Evolutionary conservation across 78 protist species (phyloP).

Genomic region (Mastigamoeba balamuthi): DNA sequence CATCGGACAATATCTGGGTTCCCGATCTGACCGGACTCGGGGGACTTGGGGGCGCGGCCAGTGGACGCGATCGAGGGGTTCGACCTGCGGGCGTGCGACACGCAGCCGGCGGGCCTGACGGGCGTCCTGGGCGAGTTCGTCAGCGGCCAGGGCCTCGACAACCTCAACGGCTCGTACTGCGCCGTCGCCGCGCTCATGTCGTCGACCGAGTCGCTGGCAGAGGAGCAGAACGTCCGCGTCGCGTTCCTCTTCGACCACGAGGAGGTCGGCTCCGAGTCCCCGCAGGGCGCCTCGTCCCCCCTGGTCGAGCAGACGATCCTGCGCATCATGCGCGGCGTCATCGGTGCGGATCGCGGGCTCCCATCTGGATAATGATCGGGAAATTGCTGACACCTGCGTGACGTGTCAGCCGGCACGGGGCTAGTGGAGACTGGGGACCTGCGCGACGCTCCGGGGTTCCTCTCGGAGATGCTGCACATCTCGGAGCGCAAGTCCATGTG

Average conservation of each 20-base stretch:
- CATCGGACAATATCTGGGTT: too few relatives aligned
- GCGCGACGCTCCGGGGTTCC: not conserved
- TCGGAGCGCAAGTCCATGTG: constrained; percentile 49
- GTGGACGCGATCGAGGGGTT: constrained; percentile 57
- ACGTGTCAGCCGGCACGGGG: not conserved
- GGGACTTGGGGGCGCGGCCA: not conserved
- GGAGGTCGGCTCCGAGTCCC: constrained; percentile 62
- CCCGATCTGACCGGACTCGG: not conserved
- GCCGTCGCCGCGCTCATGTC: constrained; percentile 29
- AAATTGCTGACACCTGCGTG: not conserved
- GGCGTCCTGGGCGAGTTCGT: constrained; percentile 77
- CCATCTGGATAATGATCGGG: not conserved
- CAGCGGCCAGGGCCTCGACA: constrained; percentile 85
- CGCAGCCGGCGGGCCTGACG: constrained; percentile 71
- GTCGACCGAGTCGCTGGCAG: constrained; percentile 8
- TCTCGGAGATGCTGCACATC: not conserved
- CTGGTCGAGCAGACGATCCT: constrained; percentile 29
- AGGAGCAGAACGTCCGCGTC: constrained; percentile 22
- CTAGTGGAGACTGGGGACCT: not conserved
- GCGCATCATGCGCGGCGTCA: constrained; percentile 30
- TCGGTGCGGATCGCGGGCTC: not conserved
- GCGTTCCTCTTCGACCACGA: constrained; percentile 84
- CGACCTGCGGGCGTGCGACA: constrained; percentile 71
- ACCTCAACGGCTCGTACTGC: constrained; percentile 62
- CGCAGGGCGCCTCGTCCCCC: constrained; percentile 29